Base-by-base conservation (phyloP, 2,329 filamentous ascomycete species). In the Chaetomium globosum region DNA sequence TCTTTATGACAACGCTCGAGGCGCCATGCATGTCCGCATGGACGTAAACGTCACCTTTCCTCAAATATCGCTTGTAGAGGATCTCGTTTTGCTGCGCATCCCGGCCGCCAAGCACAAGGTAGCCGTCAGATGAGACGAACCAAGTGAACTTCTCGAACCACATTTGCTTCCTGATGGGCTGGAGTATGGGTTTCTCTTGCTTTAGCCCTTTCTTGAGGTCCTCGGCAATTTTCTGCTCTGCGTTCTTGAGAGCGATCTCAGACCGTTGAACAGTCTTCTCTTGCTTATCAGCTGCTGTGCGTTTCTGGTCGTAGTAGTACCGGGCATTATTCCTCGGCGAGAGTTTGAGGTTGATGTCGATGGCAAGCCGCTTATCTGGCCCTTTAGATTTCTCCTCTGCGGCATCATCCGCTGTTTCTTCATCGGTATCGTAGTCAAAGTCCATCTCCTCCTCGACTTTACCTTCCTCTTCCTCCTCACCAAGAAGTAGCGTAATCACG, bases 81-180 rank as follows among this genome's bases (percentile, higher is more conserved):
- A 93, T 89, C 75, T 99, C 95, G 72, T 90, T 93, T 75, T 99
- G 95, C 72, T 92, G 89, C 1, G 88, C 85, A 79, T 99, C 95
- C 67, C 92, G 92, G 19, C 93, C 94, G 53, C 88, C 94, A 19
- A 99, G 83, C 0, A 98, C 91, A 6, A 99, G 83, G 75, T 98
- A 97, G 4, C 94, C 93, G 74, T 99, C 95, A 0, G 93, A 96
- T 0, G 93, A 97, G 71, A 98, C 86, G 78, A 99, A 99, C 84
- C 92, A 98, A 31, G 88, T 82, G 73, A 97, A 99, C 77, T 99
- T 99, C 74, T 99, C 95, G 71, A 97, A 99, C 95, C 95, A 99
- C 72, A 93, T 85, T 70, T 89, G 89, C 73, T 88, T 90, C 63
- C 95, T 86, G 9, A 97, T 89, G 0, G 90, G 92, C 54, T 93